A percentile compares a stretch with the other conserved stretches of the same genome.
These are phyloP conservation scores for Aphanomyces invadans DNA, from an alignment of 352 stramenopile species.

Conservation along the genomic window DNA sequence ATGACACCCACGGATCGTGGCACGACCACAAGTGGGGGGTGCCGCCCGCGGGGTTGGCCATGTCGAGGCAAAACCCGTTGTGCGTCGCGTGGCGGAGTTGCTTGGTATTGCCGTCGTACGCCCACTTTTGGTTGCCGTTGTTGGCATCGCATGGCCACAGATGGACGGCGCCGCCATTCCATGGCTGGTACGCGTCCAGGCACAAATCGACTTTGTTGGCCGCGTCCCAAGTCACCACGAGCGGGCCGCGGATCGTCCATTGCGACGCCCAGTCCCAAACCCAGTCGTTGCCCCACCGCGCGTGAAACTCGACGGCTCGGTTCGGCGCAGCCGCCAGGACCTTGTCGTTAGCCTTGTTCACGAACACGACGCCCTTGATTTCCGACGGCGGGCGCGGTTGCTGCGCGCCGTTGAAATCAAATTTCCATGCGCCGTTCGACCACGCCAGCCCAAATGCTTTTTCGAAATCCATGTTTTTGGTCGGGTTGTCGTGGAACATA, in stretches of 20 bases:
- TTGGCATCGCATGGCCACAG: slow-evolving; percentile 26
- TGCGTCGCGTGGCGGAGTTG: slow-evolving; percentile 39
- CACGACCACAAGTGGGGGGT: slow-evolving; percentile 7
- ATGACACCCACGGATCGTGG: background rate
- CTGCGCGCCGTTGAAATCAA: slow-evolving; percentile 2
- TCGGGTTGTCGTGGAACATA: slow-evolving; percentile 21
- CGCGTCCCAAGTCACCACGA: background rate
- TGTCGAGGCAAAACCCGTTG: slow-evolving; percentile 50
- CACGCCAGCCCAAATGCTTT: slow-evolving; percentile 5
- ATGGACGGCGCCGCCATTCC: slow-evolving; percentile 24
- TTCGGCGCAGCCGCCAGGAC: background rate
- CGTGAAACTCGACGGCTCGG: background rate
- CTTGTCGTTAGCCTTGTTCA: background rate
- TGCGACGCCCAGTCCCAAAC: background rate
- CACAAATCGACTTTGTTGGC: slow-evolving; percentile 7
- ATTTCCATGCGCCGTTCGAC: slow-evolving; percentile 13
- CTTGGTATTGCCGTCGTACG: slow-evolving; percentile 29
- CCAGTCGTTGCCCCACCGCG: background rate
- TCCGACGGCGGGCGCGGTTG: background rate
- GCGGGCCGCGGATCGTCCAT: slow-evolving; percentile 1
- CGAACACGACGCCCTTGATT: background rate
- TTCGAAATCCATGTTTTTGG: slow-evolving; percentile 12
- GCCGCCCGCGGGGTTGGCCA: slow-evolving; percentile 27
- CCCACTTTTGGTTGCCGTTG: slow-evolving; percentile 31
- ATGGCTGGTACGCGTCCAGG: slow-evolving; percentile 27